A percentile compares a stretch with the other conserved stretches of the same genome.
Conservation (phyloP, 83 land plant species). For the Diphasiastrum complanatum region DNA sequence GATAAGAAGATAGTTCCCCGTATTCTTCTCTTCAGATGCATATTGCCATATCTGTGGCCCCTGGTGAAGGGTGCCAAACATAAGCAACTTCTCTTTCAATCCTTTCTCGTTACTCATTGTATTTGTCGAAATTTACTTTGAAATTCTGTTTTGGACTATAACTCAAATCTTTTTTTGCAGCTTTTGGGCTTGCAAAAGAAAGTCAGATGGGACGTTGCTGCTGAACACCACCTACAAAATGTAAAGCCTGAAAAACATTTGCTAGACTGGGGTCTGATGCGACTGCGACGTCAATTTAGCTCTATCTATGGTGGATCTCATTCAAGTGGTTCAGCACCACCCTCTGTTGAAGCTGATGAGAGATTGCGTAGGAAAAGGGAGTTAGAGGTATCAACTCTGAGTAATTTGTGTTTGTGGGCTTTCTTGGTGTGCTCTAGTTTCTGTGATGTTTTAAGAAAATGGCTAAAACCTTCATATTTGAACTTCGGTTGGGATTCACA, state of each 20-base stretch:
- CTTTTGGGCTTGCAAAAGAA: conserved; percentile 60
- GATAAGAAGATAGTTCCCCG: too few species aligned
- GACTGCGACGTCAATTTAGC: conserved; percentile 46
- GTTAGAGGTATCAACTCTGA: conserved; percentile 56
- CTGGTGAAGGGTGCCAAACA: too few species aligned
- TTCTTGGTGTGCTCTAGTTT: neutral
- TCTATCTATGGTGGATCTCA: conserved; percentile 30
- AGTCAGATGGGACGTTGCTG: conserved; percentile 62
- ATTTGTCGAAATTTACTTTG: too few species aligned
- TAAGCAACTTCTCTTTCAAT: too few species aligned
- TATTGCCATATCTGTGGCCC: too few species aligned
- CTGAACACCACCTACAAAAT: conserved; percentile 66
- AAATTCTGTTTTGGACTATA: too few species aligned
- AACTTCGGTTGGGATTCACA: too few species aligned
- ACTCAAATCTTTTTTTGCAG: conserved; percentile 34
- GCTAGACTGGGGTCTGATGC: conserved; percentile 93
- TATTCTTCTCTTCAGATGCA: too few species aligned
- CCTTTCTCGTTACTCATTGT: too few species aligned
- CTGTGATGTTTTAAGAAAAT: neutral
- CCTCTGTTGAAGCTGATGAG: conserved; percentile 73
- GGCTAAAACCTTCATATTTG: neutral
- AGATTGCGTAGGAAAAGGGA: conserved; percentile 69
- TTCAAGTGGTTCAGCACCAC: conserved; percentile 35
- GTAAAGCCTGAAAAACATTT: conserved; percentile 57
- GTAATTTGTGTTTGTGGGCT: neutral